Percentiles rank a stretch among this genome's conserved stretches.
phyloP scores from a whole-genome alignment of 108 stramenopile genomes.

The Cyclotella choctawhatcheeana region DNA sequence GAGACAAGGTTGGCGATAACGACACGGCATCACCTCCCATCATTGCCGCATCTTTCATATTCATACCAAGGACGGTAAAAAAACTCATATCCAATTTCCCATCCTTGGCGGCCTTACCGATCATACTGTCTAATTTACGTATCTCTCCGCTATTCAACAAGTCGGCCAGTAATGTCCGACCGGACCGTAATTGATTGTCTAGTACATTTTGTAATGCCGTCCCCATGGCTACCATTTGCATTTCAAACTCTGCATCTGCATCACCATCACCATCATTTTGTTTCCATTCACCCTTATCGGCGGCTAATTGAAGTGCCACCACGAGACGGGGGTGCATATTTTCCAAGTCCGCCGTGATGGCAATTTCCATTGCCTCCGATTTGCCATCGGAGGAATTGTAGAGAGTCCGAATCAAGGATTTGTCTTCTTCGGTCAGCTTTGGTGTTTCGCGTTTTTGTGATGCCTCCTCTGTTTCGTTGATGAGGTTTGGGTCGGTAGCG shows the following conservation, averaged over 20 bases:
- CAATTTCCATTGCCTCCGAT: slow-evolving; percentile 31
- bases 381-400: slow-evolving; percentile 21
- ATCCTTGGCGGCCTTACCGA: slow-evolving; percentile 76
- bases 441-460: slow-evolving; percentile 34
- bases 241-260: slow-evolving; percentile 34
- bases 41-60: slow-evolving; percentile 75
- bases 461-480: slow-evolving; percentile 24
- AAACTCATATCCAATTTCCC: slow-evolving; percentile 83
- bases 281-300: slow-evolving; percentile 42
- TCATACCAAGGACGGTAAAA: slow-evolving; percentile 80
- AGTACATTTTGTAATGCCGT: slow-evolving; percentile 57
- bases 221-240: slow-evolving; percentile 49
- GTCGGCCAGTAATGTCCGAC: slow-evolving; percentile 56
- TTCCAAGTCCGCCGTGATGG: slow-evolving; percentile 33
- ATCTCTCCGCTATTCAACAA: slow-evolving; percentile 81
- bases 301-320: slow-evolving; percentile 48
- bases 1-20: background rate
- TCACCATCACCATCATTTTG: slow-evolving; percentile 10
- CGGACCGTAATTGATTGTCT: slow-evolving; percentile 58
- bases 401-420: slow-evolving; percentile 27
- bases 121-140: slow-evolving; percentile 80
- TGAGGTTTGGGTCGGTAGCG: slow-evolving; percentile 1
- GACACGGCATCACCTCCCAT: slow-evolving; percentile 22
- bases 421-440: slow-evolving; percentile 34
- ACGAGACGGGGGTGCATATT: slow-evolving; percentile 44